Percentiles rank a stretch among this genome's conserved stretches.
Evolutionary conservation across 352 stramenopile species (phyloP).

Genomic region (Pythium sukuiense): DNA sequence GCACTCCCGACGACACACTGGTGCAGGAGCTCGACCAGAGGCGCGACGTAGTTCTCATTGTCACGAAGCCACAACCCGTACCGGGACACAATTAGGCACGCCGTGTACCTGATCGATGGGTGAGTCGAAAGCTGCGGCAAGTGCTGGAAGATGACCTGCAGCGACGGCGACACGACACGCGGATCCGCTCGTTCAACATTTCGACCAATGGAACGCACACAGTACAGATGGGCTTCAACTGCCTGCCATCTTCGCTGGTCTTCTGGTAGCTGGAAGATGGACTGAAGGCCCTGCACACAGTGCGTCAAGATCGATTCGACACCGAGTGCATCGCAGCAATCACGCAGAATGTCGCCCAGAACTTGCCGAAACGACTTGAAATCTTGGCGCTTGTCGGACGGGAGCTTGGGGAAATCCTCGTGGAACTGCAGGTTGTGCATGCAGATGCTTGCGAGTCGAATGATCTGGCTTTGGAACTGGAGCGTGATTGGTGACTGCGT

Average conservation of each 20-base stretch:
- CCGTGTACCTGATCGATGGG: slow-evolving; percentile 83
- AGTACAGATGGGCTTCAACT: slow-evolving; percentile 82
- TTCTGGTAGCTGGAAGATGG: slow-evolving; percentile 56
- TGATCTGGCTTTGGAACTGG: slow-evolving; percentile 53
- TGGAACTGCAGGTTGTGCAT: slow-evolving; percentile 85
- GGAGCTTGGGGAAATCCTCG: slow-evolving; percentile 61
- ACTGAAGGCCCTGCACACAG: slow-evolving; percentile 71
- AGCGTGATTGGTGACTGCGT: slow-evolving; percentile 3
- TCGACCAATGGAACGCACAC: slow-evolving; percentile 79
- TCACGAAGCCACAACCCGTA: slow-evolving; percentile 72
- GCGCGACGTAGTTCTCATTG: slow-evolving; percentile 46
- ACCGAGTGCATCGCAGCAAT: slow-evolving; percentile 74
- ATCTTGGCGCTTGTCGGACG: slow-evolving; percentile 73
- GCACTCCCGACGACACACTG: slow-evolving; percentile 60
- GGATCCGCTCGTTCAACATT: slow-evolving; percentile 58
- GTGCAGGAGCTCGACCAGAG: slow-evolving; percentile 72
- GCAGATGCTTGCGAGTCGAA: slow-evolving; percentile 62
- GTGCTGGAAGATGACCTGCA: slow-evolving; percentile 79
- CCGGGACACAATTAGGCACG: slow-evolving; percentile 82
- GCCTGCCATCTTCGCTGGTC: slow-evolving; percentile 66
- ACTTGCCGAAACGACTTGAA: slow-evolving; percentile 83
- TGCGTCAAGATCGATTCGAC: slow-evolving; percentile 72
- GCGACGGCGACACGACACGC: slow-evolving; percentile 34
- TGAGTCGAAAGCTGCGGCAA: slow-evolving; percentile 72
- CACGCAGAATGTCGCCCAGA: slow-evolving; percentile 77